Percentiles rank a stretch among this genome's conserved stretches.
These are phyloP conservation scores for Candida jianshihensis DNA, from an alignment of 805 yeast genomes.

Conservation along the genomic window DNA sequence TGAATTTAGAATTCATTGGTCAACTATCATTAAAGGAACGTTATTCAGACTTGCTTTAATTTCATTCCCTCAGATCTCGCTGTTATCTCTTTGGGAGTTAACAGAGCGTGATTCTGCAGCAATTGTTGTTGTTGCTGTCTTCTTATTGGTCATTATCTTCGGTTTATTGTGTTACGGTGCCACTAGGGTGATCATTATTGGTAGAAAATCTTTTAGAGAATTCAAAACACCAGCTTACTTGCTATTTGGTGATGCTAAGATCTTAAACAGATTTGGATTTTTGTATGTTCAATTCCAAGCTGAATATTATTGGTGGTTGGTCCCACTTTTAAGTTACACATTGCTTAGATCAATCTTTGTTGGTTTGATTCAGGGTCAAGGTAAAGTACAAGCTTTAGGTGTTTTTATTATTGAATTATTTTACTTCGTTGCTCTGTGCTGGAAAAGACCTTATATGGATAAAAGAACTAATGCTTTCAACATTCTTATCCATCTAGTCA, in stretches of 20 bases:
- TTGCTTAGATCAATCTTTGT: constrained; percentile 75
- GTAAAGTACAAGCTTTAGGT: constrained; percentile 75
- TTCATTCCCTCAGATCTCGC: constrained; percentile 81
- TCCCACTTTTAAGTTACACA: constrained; percentile 56
- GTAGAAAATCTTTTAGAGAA: constrained; percentile 59
- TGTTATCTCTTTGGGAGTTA: constrained; percentile 86
- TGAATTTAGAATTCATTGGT: constrained; percentile 80
- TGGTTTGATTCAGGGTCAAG: constrained; percentile 75
- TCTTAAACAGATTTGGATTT: constrained; percentile 86
- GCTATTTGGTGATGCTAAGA: constrained; percentile 74
- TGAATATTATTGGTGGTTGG: constrained; percentile 75
- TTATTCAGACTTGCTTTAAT: constrained; percentile 75
- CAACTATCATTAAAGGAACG: constrained; percentile 79
- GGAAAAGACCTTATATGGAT: constrained; percentile 87
- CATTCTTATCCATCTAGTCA: constrained; percentile 75
- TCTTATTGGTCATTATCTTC: constrained; percentile 51
- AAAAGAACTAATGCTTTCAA: constrained; percentile 91
- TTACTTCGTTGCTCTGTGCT: constrained; percentile 59
- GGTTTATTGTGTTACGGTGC: constrained; percentile 69
- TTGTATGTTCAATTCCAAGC: constrained; percentile 89
- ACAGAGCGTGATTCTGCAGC: constrained; percentile 81
- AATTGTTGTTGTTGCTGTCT: constrained; percentile 68
- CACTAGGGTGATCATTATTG: constrained; percentile 63
- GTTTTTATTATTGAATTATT: constrained; percentile 70
- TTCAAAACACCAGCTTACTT: constrained; percentile 91